These are phyloP conservation scores for Cladophialophora psammophila DNA, from an alignment of 2,329 filamentous ascomycete genomes.

Conservation along the genomic window DNA sequence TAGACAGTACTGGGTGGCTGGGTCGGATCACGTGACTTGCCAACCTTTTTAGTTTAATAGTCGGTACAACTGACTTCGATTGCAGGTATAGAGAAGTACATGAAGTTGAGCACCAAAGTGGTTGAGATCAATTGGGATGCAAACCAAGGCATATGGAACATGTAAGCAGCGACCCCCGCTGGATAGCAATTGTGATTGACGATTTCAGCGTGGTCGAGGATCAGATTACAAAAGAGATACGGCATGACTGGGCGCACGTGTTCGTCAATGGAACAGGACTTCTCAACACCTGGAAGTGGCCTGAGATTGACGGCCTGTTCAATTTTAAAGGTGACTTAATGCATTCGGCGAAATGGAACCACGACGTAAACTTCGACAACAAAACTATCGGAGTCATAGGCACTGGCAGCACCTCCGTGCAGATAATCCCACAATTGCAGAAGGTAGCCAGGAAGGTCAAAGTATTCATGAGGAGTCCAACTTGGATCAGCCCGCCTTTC, in stretches of 20 bases:
- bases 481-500: constrained; percentile 35
- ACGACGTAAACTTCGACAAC: no score
- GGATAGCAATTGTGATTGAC: no score
- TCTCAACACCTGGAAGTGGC: constrained; percentile 41
- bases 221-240: constrained; percentile 37
- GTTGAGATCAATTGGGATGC: constrained; percentile 50
- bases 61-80: no score
- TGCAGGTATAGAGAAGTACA: constrained; percentile 43
- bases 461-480: constrained; percentile 34
- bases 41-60: no score
- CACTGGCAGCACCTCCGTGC: no score
- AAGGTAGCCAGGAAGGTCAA: constrained; percentile 23
- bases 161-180: no score
- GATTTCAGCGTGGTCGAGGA: constrained; percentile 41
- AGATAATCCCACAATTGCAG: no score
- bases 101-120: constrained; percentile 49
- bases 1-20: no score
- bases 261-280: constrained; percentile 45
- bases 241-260: constrained; percentile 45
- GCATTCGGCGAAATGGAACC: constrained; percentile 36
- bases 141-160: constrained; percentile 46
- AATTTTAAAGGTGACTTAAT: constrained; percentile 39
- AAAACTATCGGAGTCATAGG: no score
- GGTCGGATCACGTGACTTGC: no score
- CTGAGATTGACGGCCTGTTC: constrained; percentile 41